These are phyloP conservation scores for Yamadazyma atmosphaerica DNA, from an alignment of 1,139 yeast genomes.

Conservation along the genomic window DNA sequence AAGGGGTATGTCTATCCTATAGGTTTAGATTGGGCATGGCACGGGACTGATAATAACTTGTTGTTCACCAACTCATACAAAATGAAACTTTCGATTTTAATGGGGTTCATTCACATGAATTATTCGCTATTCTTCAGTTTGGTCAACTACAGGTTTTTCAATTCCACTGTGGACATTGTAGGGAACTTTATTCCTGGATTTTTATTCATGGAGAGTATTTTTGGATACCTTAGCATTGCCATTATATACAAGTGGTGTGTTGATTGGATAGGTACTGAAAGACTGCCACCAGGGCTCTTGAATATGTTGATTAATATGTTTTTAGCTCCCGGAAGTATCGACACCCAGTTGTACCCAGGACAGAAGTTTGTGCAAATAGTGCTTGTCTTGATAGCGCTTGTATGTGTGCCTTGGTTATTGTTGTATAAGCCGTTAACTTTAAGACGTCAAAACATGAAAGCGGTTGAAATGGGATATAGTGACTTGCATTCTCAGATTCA, in stretches of 20 bases:
- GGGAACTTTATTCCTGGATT: constrained; percentile 96
- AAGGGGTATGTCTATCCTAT: constrained; percentile 63
- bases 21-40: constrained; percentile 97
- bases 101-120: constrained; percentile 95
- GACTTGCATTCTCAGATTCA: constrained; percentile 35
- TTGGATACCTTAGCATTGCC: constrained; percentile 83
- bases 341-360: constrained; percentile 79
- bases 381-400: constrained; percentile 71
- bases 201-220: constrained; percentile 91
- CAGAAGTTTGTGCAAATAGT: constrained; percentile 79
- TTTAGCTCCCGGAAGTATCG: constrained; percentile 86
- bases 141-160: constrained; percentile 74
- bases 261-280: constrained; percentile 78
- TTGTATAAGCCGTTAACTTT: constrained; percentile 83
- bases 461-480: constrained; percentile 34
- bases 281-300: constrained; percentile 87
- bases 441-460: constrained; percentile 37
- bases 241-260: constrained; percentile 93
- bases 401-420: constrained; percentile 95
- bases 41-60: constrained; percentile 89
- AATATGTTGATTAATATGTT: constrained; percentile 97
- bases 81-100: constrained; percentile 90
- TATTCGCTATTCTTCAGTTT: constrained; percentile 84
- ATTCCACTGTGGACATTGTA: constrained; percentile 76
- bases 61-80: constrained; percentile 91